phyloP scores from a whole-genome alignment of 2,329 filamentous ascomycete genomes.

The Aureobasidium musti region DNA sequence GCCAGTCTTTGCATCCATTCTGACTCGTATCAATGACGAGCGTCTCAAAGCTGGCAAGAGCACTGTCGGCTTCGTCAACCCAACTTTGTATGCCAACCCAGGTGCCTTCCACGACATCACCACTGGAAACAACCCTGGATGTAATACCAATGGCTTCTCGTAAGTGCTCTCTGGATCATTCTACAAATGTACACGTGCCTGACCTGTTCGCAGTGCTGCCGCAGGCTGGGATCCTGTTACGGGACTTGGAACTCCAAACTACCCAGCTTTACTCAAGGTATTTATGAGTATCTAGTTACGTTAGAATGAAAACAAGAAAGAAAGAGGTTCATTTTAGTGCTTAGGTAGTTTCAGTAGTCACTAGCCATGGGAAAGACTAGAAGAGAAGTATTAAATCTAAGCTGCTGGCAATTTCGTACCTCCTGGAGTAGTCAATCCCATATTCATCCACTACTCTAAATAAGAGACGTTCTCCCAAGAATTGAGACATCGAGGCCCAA shows the following conservation, averaged over 20 bases:
- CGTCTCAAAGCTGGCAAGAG: conserved; percentile 36
- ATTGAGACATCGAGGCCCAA: too few species aligned
- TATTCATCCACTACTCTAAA: too few species aligned
- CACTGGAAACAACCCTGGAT: conserved; percentile 29
- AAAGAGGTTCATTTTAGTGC: too few species aligned
- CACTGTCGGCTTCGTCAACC: conserved; percentile 39
- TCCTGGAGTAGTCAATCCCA: too few species aligned
- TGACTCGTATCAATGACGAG: conserved; percentile 39
- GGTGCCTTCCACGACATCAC: conserved; percentile 30
- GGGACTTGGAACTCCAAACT: conserved; percentile 31
- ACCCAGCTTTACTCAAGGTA: conserved; percentile 29
- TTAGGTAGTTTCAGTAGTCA: too few species aligned
- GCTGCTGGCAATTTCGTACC: too few species aligned
- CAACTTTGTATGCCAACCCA: conserved; percentile 31
- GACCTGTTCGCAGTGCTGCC: conserved; percentile 10
- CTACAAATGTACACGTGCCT: background rate
- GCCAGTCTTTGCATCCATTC: conserved; percentile 35
- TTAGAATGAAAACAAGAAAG: too few species aligned
- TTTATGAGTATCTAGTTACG: conserved; percentile 13
- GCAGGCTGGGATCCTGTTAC: conserved; percentile 20
- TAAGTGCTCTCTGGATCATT: background rate
- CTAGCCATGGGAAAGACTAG: too few species aligned
- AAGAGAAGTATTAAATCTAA: too few species aligned
- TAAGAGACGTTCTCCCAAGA: too few species aligned
- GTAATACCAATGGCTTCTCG: conserved; percentile 30